Percentiles rank a stretch among this genome's conserved stretches.
Conservation (phyloP, 805 yeast species). For the Debaryomyces maramus region DNA sequence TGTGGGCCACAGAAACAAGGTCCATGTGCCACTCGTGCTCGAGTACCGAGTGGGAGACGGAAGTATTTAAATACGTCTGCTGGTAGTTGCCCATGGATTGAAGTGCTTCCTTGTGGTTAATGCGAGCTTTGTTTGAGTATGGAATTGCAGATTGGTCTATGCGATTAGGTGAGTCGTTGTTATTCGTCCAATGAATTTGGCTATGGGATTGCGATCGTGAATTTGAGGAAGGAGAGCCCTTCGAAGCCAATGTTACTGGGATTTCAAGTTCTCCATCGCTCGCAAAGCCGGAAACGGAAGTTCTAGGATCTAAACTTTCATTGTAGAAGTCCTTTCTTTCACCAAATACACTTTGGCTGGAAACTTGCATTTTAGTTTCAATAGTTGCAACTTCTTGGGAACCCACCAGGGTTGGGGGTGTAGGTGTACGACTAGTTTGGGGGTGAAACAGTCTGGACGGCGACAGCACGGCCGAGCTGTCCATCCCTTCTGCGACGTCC, state of each 20-base stretch:
- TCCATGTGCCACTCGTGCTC: conserved; percentile 26
- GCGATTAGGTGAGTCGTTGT: too few species aligned
- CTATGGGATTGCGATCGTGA: too few species aligned
- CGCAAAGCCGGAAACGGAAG: too few species aligned
- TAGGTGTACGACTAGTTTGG: conserved; percentile 1
- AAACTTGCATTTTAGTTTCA: too few species aligned
- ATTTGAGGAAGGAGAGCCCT: too few species aligned
- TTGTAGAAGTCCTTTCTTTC: too few species aligned
- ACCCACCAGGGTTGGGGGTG: conserved; percentile 1
- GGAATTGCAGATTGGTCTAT: background rate
- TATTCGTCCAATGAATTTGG: too few species aligned
- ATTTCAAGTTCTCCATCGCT: too few species aligned
- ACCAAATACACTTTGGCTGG: too few species aligned
- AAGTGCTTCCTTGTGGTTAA: conserved; percentile 8
- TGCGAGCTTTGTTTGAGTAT: background rate
- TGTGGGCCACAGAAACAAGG: conserved; percentile 23
- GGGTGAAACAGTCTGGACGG: background rate
- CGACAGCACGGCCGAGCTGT: background rate
- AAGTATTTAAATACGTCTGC: conserved; percentile 4
- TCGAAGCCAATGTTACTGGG: too few species aligned
- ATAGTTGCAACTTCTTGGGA: conserved; percentile 7
- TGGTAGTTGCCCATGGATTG: conserved; percentile 8
- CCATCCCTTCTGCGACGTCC: background rate
- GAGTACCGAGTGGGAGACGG: background rate
- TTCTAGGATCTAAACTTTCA: too few species aligned